Evolutionary conservation across 345 rosid species (phyloP).

Genomic region (Erodium maritimum): DNA sequence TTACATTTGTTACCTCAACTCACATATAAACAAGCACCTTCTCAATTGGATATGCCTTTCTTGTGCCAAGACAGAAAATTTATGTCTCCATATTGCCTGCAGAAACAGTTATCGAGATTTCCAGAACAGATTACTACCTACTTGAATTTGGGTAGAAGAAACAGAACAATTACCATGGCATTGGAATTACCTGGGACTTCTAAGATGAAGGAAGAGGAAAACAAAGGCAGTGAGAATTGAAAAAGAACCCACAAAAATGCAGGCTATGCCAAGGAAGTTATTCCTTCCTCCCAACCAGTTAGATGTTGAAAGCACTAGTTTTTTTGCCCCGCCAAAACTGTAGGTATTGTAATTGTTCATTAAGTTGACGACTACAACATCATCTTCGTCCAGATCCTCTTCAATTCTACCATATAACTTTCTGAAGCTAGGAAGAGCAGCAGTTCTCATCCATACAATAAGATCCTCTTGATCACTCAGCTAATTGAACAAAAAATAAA

Average conservation of each 20-base stretch:
- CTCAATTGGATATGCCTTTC: conserved; percentile 33
- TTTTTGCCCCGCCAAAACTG: conserved; percentile 75
- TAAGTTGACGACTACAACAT: conserved; percentile 35
- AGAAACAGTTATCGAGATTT: neutral
- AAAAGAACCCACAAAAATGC: conserved; percentile 51
- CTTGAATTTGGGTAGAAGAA: no score
- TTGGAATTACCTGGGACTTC: conserved; percentile 35
- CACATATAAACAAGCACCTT: neutral
- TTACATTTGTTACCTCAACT: neutral
- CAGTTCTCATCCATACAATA: conserved; percentile 76
- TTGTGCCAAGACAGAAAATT: conserved; percentile 34
- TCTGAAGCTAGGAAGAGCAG: conserved; percentile 76
- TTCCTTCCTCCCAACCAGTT: conserved; percentile 81
- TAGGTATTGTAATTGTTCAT: conserved; percentile 76
- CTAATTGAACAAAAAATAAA: conserved; percentile 21
- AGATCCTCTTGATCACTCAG: conserved; percentile 80
- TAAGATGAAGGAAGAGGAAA: conserved; percentile 60
- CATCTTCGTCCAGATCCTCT: conserved; percentile 54
- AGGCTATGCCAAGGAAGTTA: conserved; percentile 65
- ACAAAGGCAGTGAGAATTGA: conserved; percentile 43
- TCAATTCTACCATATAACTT: conserved; percentile 75
- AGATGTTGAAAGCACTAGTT: conserved; percentile 63
- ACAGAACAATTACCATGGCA: neutral
- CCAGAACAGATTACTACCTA: no score
- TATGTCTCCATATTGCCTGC: conserved; percentile 43